Evolutionary conservation across 2,329 filamentous ascomycete genomes (phyloP).

Genomic region (Hymenoscyphus fructigenus): DNA sequence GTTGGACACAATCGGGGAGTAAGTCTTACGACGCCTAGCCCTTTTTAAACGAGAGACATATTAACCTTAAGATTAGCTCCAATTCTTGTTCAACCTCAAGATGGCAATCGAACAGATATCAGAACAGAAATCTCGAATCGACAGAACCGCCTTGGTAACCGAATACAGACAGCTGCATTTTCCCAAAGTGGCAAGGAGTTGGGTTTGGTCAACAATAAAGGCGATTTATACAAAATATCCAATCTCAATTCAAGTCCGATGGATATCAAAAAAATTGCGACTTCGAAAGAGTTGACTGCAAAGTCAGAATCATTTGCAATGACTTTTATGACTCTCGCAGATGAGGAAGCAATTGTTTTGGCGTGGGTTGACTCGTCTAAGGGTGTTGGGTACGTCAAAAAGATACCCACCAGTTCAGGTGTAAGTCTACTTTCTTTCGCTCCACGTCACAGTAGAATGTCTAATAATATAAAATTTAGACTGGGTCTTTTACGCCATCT

Average conservation of each 20-base stretch:
- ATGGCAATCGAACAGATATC: conserved; percentile 40
- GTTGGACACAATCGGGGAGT: conserved; percentile 44
- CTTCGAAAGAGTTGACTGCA: conserved; percentile 40
- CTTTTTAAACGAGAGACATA: no score
- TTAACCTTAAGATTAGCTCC: conserved; percentile 27
- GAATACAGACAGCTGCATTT: conserved; percentile 42
- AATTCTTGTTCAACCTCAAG: conserved; percentile 41
- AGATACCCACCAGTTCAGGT: conserved; percentile 11
- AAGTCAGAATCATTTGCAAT: conserved; percentile 41
- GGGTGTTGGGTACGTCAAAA: conserved; percentile 33
- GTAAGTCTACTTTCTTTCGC: conserved; percentile 9
- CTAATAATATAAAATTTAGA: not conserved
- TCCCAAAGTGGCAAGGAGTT: conserved; percentile 41
- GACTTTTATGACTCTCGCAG: conserved; percentile 40
- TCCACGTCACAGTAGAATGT: not conserved
- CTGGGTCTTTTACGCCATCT: not conserved
- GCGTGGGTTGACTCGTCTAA: conserved; percentile 42
- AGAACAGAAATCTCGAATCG: conserved; percentile 33
- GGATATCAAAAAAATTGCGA: conserved; percentile 39
- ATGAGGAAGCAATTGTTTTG: conserved; percentile 41
- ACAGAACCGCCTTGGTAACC: conserved; percentile 39
- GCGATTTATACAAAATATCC: conserved; percentile 41
- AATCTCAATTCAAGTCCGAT: conserved; percentile 42
- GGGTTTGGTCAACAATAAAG: conserved; percentile 43
- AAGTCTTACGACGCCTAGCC: no score